Evolutionary conservation across 164 flowering plant genomes (phyloP).

Genomic region (Santalum album): DNA sequence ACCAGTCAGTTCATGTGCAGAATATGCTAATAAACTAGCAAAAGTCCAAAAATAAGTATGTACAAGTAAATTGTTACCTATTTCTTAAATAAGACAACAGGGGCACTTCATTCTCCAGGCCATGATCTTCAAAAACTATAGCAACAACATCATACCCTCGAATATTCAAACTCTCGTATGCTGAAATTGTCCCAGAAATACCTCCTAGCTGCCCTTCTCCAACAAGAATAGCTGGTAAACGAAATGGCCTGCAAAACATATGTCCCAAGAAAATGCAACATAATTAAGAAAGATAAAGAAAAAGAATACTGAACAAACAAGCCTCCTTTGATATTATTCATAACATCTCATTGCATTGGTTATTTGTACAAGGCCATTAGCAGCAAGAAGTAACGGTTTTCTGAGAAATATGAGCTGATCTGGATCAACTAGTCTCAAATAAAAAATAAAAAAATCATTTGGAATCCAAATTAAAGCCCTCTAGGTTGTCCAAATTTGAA

Average conservation of each 20-base stretch:
- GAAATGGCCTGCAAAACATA: conserved; percentile 71
- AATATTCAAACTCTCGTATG: conserved; percentile 75
- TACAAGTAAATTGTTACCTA: conserved; percentile 33
- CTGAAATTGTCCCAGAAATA: conserved; percentile 87
- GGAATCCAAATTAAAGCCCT: too few relatives aligned
- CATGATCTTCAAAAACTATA: conserved; percentile 73
- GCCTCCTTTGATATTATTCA: too few relatives aligned
- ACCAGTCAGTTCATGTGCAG: too few relatives aligned
- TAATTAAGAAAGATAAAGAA: background rate
- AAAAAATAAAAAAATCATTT: too few relatives aligned
- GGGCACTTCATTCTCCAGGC: conserved; percentile 66
- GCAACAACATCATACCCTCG: conserved; percentile 94
- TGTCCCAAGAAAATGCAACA: background rate
- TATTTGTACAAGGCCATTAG: too few relatives aligned
- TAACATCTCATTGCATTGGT: too few relatives aligned
- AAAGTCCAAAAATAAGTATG: background rate
- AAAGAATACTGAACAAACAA: too few relatives aligned
- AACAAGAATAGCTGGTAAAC: conserved; percentile 85
- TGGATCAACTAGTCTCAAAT: too few relatives aligned
- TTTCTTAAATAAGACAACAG: conserved; percentile 58
- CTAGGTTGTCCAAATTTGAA: too few relatives aligned
- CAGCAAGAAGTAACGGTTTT: too few relatives aligned
- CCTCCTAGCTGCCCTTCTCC: conserved; percentile 98
- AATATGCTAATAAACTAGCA: too few relatives aligned
- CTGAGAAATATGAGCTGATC: too few relatives aligned